Base-by-base conservation (phyloP, 805 yeast genomes). In the Monosporozyma siamensis region DNA sequence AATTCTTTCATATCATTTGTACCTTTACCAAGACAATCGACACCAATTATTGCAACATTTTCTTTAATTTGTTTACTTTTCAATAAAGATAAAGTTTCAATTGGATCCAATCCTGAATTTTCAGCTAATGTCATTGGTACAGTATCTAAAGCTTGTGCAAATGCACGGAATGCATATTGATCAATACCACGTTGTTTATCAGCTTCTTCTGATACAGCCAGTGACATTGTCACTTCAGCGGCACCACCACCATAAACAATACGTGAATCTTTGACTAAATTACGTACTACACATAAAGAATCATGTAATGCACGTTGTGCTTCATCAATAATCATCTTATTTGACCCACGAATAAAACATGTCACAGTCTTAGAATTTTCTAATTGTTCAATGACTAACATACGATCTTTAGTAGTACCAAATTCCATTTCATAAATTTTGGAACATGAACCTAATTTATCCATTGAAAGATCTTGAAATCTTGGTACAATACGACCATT, bases 211-310 rank as follows among this genome's bases (percentile, higher is more conserved):
- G 87, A 72, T 12, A 92, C 95, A 14, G 92, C 94, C 53, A 92
- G 68, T 11, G 97, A 88, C 70, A 95, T 83, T 2, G 95, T 75
- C 41, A 92, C 80, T 68, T 92, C 99, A 29, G 97, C 94, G 18
- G 98, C 95, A 52, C 99, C 99, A 54, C 99, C 99, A 49, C 99
- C 99, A 59, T 92, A 92, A n/a, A 94, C 97, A 37, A 92, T 86
- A 64, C 96, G 77, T 61, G 79, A 82, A 64, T 94, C 97, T 56
- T 81, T 78, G 40, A 94, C 82, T 61, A 92, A 75, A 67, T 92
- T 94, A 69, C 98, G 83, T 23, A 92, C 98, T 36, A 94, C 99
- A 69, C 98, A 90, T 44, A 92, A 69, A 7, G 98, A 85, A 63
- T 92, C 99, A 58, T 92, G 97, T 45, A 92, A 72, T 1, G 98